These are phyloP conservation scores for Spergularia bocconei DNA, from an alignment of 148 eudicot genomes.

Conservation along the genomic window DNA sequence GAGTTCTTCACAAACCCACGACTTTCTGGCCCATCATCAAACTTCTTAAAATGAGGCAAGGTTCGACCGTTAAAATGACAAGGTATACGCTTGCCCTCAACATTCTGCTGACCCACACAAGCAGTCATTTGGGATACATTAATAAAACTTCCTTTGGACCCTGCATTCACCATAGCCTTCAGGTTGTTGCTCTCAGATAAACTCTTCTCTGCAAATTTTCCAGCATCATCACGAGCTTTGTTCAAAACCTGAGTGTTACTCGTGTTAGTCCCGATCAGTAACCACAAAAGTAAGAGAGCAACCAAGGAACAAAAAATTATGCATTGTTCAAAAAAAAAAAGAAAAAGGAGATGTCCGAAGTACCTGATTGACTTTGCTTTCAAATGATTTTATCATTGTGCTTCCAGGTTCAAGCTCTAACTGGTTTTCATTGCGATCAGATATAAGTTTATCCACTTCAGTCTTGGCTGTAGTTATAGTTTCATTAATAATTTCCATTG, in stretches of 20 bases:
- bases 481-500: constrained; percentile 87
- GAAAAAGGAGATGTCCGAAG: not conserved
- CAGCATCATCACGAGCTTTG: constrained; percentile 99
- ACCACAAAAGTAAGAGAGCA: no score
- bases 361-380: constrained; percentile 98
- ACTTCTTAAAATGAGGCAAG: constrained; percentile 95
- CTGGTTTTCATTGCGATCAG: constrained; percentile 65
- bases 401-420: constrained; percentile 99
- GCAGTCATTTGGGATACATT: constrained; percentile 99
- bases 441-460: constrained; percentile 84
- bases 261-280: no score
- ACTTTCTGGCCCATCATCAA: constrained; percentile 96
- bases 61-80: constrained; percentile 88
- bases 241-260: constrained; percentile 60
- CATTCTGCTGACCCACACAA: constrained; percentile 99
- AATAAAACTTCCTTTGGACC: constrained; percentile 99
- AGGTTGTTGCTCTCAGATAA: constrained; percentile 95
- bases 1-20: constrained; percentile 99
- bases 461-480: constrained; percentile 86
- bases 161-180: constrained; percentile 99
- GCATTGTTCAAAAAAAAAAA: not conserved
- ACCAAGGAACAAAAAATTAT: no score
- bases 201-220: constrained; percentile 94
- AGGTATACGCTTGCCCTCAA: constrained; percentile 99
- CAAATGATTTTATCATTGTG: constrained; percentile 98